Percentiles rank a stretch among this genome's conserved stretches.
phyloP scores from a whole-genome alignment of 768 basidiomycete species.

The Termitomyces heimii region DNA sequence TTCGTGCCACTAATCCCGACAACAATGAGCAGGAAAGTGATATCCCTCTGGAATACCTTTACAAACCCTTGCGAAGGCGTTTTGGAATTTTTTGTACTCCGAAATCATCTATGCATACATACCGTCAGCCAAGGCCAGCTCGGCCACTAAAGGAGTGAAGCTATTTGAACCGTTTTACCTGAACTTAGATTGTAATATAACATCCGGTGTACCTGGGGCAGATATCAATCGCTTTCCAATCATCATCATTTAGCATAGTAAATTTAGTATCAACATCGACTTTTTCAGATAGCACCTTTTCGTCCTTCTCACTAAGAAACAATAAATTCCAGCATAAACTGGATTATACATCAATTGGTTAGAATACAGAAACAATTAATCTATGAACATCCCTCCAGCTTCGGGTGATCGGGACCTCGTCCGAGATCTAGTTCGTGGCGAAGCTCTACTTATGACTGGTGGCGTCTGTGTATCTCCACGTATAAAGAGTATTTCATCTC shows the following conservation, averaged over 20 bases:
- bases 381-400: conserved; percentile 28
- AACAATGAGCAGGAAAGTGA: conserved; percentile 25
- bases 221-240: not conserved
- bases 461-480: conserved; percentile 16
- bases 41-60: conserved; percentile 16
- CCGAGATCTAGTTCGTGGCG: conserved; percentile 5
- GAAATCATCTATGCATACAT: conserved; percentile 26
- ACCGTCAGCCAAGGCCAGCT: conserved; percentile 5
- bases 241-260: not conserved
- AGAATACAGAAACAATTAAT: conserved; percentile 11
- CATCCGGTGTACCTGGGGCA: not conserved
- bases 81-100: conserved; percentile 36
- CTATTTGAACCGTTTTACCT: not conserved
- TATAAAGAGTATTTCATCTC: conserved; percentile 31
- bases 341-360: not conserved
- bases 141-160: conserved; percentile 9
- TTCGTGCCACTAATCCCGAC: conserved; percentile 18
- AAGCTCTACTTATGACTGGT: conserved; percentile 2
- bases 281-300: not conserved
- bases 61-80: conserved; percentile 23
- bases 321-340: not conserved
- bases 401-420: conserved; percentile 13
- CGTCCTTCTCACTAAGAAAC: not conserved
- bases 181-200: not conserved
- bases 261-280: not conserved